phyloP scores from a whole-genome alignment of 192 early-diverging fungal species.

The Glomus cerebriforme region DNA sequence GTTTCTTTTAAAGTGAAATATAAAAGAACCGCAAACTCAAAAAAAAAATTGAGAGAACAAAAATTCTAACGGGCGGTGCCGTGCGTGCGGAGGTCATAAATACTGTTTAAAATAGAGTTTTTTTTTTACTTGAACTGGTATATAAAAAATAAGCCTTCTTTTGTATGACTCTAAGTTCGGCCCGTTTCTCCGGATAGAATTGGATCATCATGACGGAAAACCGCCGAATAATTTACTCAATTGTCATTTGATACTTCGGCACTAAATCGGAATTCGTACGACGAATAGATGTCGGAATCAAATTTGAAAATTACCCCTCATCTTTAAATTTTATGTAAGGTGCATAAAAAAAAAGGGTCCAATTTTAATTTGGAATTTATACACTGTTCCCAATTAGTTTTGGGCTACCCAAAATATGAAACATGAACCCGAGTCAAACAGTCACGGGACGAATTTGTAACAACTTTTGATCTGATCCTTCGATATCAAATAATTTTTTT shows the following conservation, averaged over 20 bases:
- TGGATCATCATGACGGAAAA: constrained; percentile 8
- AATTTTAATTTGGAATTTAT: neutral
- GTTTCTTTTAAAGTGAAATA: neutral
- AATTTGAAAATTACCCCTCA: neutral
- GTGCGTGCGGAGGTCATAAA: constrained; percentile 1
- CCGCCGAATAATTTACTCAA: neutral
- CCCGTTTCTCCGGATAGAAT: constrained; percentile 32
- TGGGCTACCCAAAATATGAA: neutral
- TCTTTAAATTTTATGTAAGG: neutral
- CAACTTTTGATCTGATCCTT: neutral
- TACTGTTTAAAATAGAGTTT: neutral
- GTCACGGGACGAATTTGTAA: neutral
- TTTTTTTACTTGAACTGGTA: neutral
- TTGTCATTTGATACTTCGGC: neutral
- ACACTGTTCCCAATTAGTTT: neutral
- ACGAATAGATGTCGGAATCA: neutral
- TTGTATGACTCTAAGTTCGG: constrained; percentile 27
- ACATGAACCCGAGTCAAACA: neutral
- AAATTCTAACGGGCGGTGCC: constrained; percentile 20
- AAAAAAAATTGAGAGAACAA: constrained; percentile 23
- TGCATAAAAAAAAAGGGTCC: neutral
- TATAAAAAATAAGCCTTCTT: neutral
- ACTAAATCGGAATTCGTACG: neutral
- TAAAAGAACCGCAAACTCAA: neutral
- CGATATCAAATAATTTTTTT: neutral